Evolutionary conservation across 768 basidiomycete genomes (phyloP).

Genomic region (Tulasnella sp.): DNA sequence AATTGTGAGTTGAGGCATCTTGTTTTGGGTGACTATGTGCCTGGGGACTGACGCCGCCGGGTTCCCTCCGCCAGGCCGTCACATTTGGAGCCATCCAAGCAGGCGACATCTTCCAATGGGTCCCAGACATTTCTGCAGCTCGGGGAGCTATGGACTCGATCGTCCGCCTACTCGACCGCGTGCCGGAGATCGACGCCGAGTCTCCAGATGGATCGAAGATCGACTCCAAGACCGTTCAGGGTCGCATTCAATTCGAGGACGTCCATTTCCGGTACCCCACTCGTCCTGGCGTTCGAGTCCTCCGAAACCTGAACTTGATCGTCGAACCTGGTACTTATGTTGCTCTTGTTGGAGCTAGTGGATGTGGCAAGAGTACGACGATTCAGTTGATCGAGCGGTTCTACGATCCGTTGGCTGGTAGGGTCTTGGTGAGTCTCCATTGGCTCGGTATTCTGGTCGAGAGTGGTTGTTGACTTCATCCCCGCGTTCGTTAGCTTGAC

Average conservation of each 20-base stretch:
- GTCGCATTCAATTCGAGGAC: constrained; percentile 45
- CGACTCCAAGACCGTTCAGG: constrained; percentile 43
- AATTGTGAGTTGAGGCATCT: constrained; percentile 57
- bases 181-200: constrained; percentile 46
- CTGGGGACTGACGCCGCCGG: background rate
- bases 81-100: constrained; percentile 76
- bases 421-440: constrained; percentile 32
- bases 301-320: constrained; percentile 40
- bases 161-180: constrained; percentile 46
- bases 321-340: constrained; percentile 40
- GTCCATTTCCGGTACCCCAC: constrained; percentile 49
- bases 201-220: constrained; percentile 47
- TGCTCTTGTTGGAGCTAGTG: constrained; percentile 41
- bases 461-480: background rate
- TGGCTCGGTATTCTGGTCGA: background rate
- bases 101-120: constrained; percentile 45
- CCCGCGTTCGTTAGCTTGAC: constrained; percentile 57
- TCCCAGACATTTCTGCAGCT: constrained; percentile 49
- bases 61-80: constrained; percentile 55
- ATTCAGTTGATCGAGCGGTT: constrained; percentile 41
- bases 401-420: constrained; percentile 40
- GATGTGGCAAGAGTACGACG: constrained; percentile 40
- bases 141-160: constrained; percentile 46
- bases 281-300: constrained; percentile 43
- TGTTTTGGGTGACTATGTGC: constrained; percentile 37